Conservation (phyloP, 768 basidiomycete genomes). For the Imleria badia region DNA sequence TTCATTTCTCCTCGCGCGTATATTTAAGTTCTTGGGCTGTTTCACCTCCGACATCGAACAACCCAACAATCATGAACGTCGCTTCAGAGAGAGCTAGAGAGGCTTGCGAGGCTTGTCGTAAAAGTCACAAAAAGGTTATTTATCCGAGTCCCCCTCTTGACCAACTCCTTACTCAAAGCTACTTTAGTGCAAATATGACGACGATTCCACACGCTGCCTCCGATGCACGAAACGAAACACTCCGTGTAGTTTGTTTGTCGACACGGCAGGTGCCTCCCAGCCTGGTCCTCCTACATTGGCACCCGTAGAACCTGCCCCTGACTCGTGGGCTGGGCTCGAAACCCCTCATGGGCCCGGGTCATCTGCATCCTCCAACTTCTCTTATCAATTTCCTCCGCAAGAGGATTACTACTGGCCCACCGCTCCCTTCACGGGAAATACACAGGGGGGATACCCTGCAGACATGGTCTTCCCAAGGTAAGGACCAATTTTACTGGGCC, state of each 20-base stretch:
- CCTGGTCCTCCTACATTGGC: conserved; percentile 1
- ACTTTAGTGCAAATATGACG: conserved; percentile 20
- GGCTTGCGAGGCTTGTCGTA: conserved; percentile 26
- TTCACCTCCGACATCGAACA: not conserved
- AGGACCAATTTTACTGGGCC: not conserved
- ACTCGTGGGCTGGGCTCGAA: conserved; percentile 2
- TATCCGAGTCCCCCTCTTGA: not conserved
- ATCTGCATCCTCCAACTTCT: conserved; percentile 1
- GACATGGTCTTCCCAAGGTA: conserved; percentile 8
- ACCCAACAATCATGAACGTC: conserved; percentile 18
- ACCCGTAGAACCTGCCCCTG: not conserved
- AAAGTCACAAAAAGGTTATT: conserved; percentile 26
- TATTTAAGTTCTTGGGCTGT: conserved; percentile 20
- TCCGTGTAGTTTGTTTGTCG: conserved; percentile 19
- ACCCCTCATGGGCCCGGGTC: conserved; percentile 3
- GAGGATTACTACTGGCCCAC: not conserved
- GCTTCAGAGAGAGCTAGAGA: conserved; percentile 24
- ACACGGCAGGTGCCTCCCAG: conserved; percentile 3
- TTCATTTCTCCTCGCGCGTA: conserved; percentile 4
- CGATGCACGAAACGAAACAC: conserved; percentile 16
- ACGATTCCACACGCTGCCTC: conserved; percentile 7
- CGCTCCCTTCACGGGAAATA: not conserved
- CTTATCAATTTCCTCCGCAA: not conserved
- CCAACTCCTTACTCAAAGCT: not conserved
- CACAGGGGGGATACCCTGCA: conserved; percentile 7